Evolutionary conservation across 2,329 filamentous ascomycete genomes (phyloP).

Genomic region (Herpotrichia juniperi): DNA sequence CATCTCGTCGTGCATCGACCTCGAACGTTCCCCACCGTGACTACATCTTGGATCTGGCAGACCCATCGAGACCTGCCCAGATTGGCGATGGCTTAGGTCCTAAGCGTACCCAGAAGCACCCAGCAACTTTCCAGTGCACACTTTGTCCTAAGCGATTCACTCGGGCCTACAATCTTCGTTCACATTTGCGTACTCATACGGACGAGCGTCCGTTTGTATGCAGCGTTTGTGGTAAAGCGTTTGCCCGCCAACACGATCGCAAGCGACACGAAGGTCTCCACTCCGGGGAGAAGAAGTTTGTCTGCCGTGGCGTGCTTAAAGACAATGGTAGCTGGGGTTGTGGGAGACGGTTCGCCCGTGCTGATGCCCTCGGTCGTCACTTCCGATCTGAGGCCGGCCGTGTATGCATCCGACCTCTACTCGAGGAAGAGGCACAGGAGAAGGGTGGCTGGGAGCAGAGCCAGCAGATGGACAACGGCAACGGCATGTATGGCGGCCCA

Average conservation of each 20-base stretch:
- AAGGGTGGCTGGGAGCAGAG: conserved; percentile 65
- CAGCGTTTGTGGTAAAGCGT: conserved; percentile 95
- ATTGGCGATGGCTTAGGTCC: conserved; percentile 52
- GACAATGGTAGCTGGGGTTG: conserved; percentile 88
- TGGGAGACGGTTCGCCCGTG: conserved; percentile 88
- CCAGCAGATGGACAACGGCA: conserved; percentile 65
- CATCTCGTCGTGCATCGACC: conserved; percentile 57
- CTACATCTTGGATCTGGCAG: conserved; percentile 88
- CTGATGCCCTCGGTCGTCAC: conserved; percentile 91
- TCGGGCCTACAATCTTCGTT: conserved; percentile 93
- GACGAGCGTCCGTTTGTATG: conserved; percentile 98
- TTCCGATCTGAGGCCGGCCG: conserved; percentile 95
- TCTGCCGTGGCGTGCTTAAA: conserved; percentile 91
- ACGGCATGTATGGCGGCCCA: conserved; percentile 39
- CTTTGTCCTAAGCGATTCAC: conserved; percentile 96
- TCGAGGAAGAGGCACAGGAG: conserved; percentile 92
- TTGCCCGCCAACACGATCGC: conserved; percentile 94
- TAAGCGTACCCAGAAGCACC: conserved; percentile 95
- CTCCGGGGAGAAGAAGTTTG: conserved; percentile 97
- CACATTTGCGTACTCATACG: conserved; percentile 93
- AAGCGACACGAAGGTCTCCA: conserved; percentile 97
- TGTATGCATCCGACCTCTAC: conserved; percentile 94
- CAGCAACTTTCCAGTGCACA: conserved; percentile 93
- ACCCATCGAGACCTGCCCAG: conserved; percentile 79
- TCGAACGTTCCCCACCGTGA: conserved; percentile 64